Evolutionary conservation across 768 basidiomycete genomes (phyloP), one percentile per base, ranked within the genome.

Genomic region (Hericium alpestre): DNA sequence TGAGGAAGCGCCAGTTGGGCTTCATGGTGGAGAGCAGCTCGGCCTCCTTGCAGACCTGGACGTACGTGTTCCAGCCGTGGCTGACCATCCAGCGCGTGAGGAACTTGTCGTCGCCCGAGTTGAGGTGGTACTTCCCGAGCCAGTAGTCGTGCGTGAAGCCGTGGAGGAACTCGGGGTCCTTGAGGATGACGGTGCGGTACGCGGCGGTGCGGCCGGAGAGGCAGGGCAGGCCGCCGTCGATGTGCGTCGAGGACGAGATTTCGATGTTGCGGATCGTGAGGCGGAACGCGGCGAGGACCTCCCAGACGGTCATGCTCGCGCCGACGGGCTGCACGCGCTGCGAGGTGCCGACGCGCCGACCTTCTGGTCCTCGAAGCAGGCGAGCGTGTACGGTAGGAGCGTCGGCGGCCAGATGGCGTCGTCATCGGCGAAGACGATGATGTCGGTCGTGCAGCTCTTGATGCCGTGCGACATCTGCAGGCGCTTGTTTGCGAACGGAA

Each of bases 321-420:
- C 91, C 91, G 20, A 83, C 79, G 4, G 90, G 79, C 68, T 92
- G 86, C 6, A 95, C 92, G 46, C 90, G 82, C 72, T 94, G 93
- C 47, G 83, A 84, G 4, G 93, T 95, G 37, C 93, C 92, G 4
- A 94, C 93, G 38, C 91, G 43, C 93, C 92, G 41, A 95, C 79
- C 68, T 88, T 85, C 72, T 94, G 91, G 72, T 95, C 93, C 72
- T 94, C 93, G 65, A 95, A 94, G 67, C 90, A 93, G 11, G 92
- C 91, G 47, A 95, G 81, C 56, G 88, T 82, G 69, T 86, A 89
- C 0, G 90, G 89, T n/a, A 95, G 74, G 58, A 96, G 80, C 3
- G 89, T 93, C 0, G 90, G 83, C 1, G 92, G 92, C 93, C 93
- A 96, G 65, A 96, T 93, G 43, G 93, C 92, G 69, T 96, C 92